A percentile compares a stretch with the other conserved stretches of the same genome.
These are phyloP conservation scores for Vaccinium myrtillus DNA, from an alignment of 148 eudicot species.

Conservation along the genomic window DNA sequence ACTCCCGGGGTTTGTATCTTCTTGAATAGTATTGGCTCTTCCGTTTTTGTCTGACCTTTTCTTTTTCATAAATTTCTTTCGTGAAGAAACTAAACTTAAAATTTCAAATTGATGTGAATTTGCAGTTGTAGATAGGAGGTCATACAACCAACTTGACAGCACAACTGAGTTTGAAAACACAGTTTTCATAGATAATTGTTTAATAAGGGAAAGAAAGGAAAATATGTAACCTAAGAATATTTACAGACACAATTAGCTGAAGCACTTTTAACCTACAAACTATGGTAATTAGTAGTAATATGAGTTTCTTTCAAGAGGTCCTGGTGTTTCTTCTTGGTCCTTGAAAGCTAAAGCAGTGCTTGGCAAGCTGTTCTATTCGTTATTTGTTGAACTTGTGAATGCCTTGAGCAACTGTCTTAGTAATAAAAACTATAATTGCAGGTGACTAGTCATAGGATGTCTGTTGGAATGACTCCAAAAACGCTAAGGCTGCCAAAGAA, in stretches of 20 bases:
- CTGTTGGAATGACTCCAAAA: slow-evolving; percentile 83
- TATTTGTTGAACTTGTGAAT: not conserved
- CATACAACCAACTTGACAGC: slow-evolving; percentile 11
- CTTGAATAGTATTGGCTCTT: not conserved
- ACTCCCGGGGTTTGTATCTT: slow-evolving; percentile 70
- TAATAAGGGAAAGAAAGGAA: not conserved
- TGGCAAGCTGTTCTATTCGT: not conserved
- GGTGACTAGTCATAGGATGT: slow-evolving; percentile 63
- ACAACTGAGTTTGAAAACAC: not conserved
- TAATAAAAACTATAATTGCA: slow-evolving; percentile 22
- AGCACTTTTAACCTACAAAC: not conserved
- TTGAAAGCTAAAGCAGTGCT: not conserved
- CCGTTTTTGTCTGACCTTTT: not conserved
- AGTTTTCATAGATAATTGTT: not conserved
- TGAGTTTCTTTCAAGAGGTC: slow-evolving; percentile 1
- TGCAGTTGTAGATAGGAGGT: not conserved
- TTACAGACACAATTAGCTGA: not conserved
- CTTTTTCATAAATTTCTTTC: not conserved
- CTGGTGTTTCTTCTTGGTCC: slow-evolving; percentile 4
- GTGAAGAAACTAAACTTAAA: not conserved
- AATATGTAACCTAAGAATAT: not conserved
- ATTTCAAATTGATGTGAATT: not conserved
- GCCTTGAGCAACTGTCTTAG: slow-evolving; percentile 6
- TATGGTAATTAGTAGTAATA: not conserved
- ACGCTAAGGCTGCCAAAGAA: slow-evolving; percentile 77